These are phyloP conservation scores for Tylopilus balloui DNA, from an alignment of 768 basidiomycete species.

Conservation along the genomic window DNA sequence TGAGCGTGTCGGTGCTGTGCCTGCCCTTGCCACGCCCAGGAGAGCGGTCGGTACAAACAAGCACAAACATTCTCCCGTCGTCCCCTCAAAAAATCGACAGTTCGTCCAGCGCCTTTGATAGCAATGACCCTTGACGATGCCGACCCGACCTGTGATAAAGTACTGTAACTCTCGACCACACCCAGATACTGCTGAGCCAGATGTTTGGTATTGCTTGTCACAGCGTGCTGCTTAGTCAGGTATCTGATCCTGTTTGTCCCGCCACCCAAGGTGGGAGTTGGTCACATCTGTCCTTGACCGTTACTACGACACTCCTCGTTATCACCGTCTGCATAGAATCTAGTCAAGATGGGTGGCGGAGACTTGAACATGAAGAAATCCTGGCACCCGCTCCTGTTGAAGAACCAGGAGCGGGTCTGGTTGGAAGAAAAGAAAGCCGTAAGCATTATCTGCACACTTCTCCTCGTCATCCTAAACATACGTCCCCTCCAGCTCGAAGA, in stretches of 20 bases:
- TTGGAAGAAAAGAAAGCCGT: slow-evolving; percentile 96
- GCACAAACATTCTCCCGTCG: slow-evolving; percentile 23
- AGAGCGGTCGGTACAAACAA: slow-evolving; percentile 23
- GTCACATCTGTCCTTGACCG: slow-evolving; percentile 6
- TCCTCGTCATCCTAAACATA: slow-evolving; percentile 8
- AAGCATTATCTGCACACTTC: slow-evolving; percentile 29
- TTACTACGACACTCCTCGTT: slow-evolving; percentile 7
- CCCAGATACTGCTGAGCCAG: too few species aligned
- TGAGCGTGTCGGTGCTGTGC: not conserved
- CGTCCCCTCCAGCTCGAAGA: slow-evolving; percentile 74
- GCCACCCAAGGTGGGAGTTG: too few species aligned
- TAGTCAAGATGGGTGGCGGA: slow-evolving; percentile 90
- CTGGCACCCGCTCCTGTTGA: slow-evolving; percentile 97
- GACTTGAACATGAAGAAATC: slow-evolving; percentile 99
- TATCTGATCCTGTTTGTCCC: too few species aligned
- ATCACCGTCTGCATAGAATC: slow-evolving; percentile 13
- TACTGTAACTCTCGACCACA: too few species aligned
- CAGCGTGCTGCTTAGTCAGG: too few species aligned
- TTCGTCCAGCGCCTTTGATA: too few species aligned
- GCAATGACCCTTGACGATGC: too few species aligned
- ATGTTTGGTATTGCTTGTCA: not conserved
- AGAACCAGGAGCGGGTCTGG: slow-evolving; percentile 99
- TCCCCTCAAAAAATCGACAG: too few species aligned
- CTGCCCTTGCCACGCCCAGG: not conserved
- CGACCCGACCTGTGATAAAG: too few species aligned